Conservation (phyloP, 1,284 basidiomycete genomes). For the Puccinia hordei region DNA sequence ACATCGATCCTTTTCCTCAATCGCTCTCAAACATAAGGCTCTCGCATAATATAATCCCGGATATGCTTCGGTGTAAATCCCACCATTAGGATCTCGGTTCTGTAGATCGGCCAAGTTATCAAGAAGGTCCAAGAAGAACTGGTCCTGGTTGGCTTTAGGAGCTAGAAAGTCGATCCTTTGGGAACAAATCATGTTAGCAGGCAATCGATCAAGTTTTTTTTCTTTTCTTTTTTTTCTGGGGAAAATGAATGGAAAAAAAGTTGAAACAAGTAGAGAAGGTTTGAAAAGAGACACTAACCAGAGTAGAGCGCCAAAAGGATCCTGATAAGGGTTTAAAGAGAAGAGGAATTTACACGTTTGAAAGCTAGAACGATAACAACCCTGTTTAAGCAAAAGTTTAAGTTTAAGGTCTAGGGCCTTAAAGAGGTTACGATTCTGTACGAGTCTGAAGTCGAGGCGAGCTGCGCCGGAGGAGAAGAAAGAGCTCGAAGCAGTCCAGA, state of each 20-base stretch:
- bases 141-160: constrained; percentile 72
- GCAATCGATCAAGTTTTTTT: background rate
- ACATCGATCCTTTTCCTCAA: constrained; percentile 19
- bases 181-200: background rate
- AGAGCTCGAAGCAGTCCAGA: background rate
- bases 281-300: constrained; percentile 63
- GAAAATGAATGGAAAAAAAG: background rate
- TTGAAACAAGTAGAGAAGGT: background rate
- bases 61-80: constrained; percentile 37
- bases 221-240: background rate
- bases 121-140: constrained; percentile 33
- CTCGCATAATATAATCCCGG: constrained; percentile 37
- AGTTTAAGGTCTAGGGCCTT: constrained; percentile 61
- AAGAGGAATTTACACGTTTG: constrained; percentile 81
- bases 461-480: constrained; percentile 70
- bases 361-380: constrained; percentile 81
- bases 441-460: constrained; percentile 79
- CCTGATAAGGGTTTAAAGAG: constrained; percentile 61
- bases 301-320: constrained; percentile 80
- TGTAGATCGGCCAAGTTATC: constrained; percentile 28
- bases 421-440: constrained; percentile 83
- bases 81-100: constrained; percentile 22
- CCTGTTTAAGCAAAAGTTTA: constrained; percentile 69
- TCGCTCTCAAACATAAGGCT: constrained; percentile 36
- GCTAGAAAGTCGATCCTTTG: constrained; percentile 69